Conservation (phyloP, 495 filamentous ascomycete genomes). For the Pyrenopolyporus hunteri region DNA sequence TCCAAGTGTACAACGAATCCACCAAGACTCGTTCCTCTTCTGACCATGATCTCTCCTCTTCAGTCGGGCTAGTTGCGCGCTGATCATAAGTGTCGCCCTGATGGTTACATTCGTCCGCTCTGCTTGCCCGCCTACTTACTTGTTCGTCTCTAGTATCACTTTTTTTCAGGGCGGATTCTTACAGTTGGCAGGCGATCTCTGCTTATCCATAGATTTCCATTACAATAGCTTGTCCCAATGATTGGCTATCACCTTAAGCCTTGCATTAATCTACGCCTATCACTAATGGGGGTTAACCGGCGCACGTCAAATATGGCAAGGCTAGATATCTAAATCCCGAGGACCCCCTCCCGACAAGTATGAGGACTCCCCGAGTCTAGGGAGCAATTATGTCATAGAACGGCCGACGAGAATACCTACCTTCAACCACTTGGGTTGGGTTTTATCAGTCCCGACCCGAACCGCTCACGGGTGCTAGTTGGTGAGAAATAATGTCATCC, state of each 20-base stretch:
- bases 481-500: slow-evolving; percentile 24
- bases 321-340: slow-evolving; percentile 34
- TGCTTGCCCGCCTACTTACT: slow-evolving; percentile 4
- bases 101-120: slow-evolving; percentile 24
- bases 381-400: slow-evolving; percentile 35
- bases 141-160: slow-evolving; percentile 11
- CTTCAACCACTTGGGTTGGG: not conserved
- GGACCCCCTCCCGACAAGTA: slow-evolving; percentile 8
- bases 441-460: slow-evolving; percentile 11
- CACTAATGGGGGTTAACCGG: slow-evolving; percentile 5
- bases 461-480: slow-evolving; percentile 7
- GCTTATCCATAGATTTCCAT: slow-evolving; percentile 24
- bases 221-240: slow-evolving; percentile 4
- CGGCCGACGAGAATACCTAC: slow-evolving; percentile 13
- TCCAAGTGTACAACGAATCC: too few species aligned
- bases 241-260: slow-evolving; percentile 20
- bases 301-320: slow-evolving; percentile 28
- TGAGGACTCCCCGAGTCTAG: slow-evolving; percentile 13
- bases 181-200: slow-evolving; percentile 10
- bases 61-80: slow-evolving; percentile 13
- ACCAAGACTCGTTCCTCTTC: too few species aligned
- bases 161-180: not conserved
- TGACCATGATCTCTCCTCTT: too few species aligned
- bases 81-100: slow-evolving; percentile 24
- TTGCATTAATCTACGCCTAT: slow-evolving; percentile 10